Conservation (phyloP, 1,284 basidiomycete genomes). For the Ceratobasidium sp. region DNA sequence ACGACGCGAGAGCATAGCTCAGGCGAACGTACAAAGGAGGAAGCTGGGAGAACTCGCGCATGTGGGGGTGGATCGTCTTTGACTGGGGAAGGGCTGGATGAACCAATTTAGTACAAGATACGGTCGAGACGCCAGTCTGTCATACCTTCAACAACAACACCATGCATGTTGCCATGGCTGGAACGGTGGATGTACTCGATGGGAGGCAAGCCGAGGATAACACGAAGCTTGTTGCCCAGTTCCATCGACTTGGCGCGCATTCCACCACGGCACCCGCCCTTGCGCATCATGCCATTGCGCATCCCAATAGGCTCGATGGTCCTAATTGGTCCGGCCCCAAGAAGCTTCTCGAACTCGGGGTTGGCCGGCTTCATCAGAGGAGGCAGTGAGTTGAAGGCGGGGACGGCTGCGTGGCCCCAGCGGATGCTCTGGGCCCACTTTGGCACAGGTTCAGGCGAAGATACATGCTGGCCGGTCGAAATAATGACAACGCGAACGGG, state of each 20-base stretch:
- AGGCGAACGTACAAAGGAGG: slow-evolving; percentile 54
- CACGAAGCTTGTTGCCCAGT: slow-evolving; percentile 58
- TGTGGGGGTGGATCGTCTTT: slow-evolving; percentile 43
- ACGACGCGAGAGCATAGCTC: slow-evolving; percentile 65
- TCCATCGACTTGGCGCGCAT: slow-evolving; percentile 50
- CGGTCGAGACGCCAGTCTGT: slow-evolving; percentile 3
- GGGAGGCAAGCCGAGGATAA: slow-evolving; percentile 57
- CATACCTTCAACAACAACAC: not conserved
- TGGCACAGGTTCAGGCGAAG: slow-evolving; percentile 38
- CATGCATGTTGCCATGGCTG: not conserved
- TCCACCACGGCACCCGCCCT: slow-evolving; percentile 40
- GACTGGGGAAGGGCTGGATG: not conserved
- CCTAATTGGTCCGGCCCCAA: too few species aligned
- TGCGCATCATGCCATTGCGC: slow-evolving; percentile 47
- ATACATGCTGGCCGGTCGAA: slow-evolving; percentile 46
- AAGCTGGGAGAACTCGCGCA: slow-evolving; percentile 38
- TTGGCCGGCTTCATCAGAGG: slow-evolving; percentile 40
- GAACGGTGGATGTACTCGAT: slow-evolving; percentile 47
- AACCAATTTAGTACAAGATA: slow-evolving; percentile 22
- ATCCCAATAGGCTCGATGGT: slow-evolving; percentile 34
- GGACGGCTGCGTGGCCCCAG: slow-evolving; percentile 45
- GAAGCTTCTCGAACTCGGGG: slow-evolving; percentile 38
- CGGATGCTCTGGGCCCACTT: slow-evolving; percentile 38
- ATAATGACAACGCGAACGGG: slow-evolving; percentile 52
- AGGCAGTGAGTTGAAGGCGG: slow-evolving; percentile 26